Base-by-base conservation (phyloP, 768 basidiomycete genomes). In the Lactarius akahatsu region DNA sequence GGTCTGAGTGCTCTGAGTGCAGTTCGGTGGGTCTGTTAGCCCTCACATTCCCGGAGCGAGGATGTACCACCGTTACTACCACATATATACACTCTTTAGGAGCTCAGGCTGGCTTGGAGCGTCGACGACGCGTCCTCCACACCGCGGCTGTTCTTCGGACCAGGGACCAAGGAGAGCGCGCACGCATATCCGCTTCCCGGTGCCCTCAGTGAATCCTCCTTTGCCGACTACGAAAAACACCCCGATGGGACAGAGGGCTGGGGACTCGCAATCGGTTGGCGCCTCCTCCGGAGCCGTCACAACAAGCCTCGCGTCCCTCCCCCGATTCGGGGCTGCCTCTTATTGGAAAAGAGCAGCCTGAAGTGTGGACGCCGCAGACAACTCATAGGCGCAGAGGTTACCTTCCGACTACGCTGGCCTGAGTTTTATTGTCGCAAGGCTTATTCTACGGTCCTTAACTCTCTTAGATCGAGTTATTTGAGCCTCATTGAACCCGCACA, bases 1-100 rank as follows among this genome's bases (percentile, higher is more conserved):
- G 59, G 55, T 60, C 59, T 59, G 4, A 59, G 38, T 30, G 40
- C 32, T 47, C 43, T 56, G 41, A 26, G 57, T 50, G 28, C 62
- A 69, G 70, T 71, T 8, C 70, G 64, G 16, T 65, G 70, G 70
- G 45, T 59, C 36, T 66, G 68, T 30, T 71, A 68, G 70, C 61
- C 66, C 0, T 57, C 68, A 5, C 70, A 71, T 45, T 69, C 65
- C 0, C 59, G 65, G 34, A 15, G 57, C 56, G 4, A 32, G 65
- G 61, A 50, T 66, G 38, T 66, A 52, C 64, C n/a, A 9, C 45
- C 41, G 9, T 47, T 38, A 10, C 34, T 3, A 47, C 45, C 43
- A 4, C 20, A 10, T 47, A 4, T 23, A 23, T 47, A 47, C 45
- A 3, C 9, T 47, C 47, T 23, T 13, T 11, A 50, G 47, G 23